These are phyloP conservation scores for Aquilaria sinensis DNA, from an alignment of 345 rosid genomes.

Conservation along the genomic window DNA sequence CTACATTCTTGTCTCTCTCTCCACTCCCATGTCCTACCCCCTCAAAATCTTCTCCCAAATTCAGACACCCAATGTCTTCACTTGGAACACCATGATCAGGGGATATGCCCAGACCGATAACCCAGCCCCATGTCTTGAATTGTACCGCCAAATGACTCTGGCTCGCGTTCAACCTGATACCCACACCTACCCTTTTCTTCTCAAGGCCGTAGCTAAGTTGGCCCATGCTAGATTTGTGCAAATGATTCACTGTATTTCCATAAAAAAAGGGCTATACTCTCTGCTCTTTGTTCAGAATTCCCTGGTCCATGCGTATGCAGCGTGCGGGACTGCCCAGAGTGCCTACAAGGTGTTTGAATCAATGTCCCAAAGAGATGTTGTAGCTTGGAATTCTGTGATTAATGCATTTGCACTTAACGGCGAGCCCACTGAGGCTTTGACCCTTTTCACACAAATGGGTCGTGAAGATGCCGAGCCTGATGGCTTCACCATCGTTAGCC, in stretches of 20 bases:
- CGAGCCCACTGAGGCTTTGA: slow-evolving; percentile 53
- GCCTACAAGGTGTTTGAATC: slow-evolving; percentile 61
- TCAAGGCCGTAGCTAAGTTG: slow-evolving; percentile 61
- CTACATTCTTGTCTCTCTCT: slow-evolving; percentile 44
- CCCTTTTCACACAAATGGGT: slow-evolving; percentile 47
- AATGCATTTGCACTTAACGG: slow-evolving; percentile 78
- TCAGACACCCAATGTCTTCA: slow-evolving; percentile 43
- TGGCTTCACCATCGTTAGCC: slow-evolving; percentile 70
- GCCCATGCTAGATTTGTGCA: slow-evolving; percentile 43
- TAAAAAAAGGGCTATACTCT: slow-evolving; percentile 58
- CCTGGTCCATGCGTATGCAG: slow-evolving; percentile 46
- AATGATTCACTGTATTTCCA: slow-evolving; percentile 39
- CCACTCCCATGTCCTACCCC: slow-evolving; percentile 59
- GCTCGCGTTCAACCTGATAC: slow-evolving; percentile 55
- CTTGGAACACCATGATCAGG: slow-evolving; percentile 78
- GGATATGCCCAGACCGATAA: slow-evolving; percentile 64
- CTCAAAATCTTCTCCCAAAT: slow-evolving; percentile 40
- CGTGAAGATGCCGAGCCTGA: slow-evolving; percentile 55
- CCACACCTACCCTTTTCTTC: slow-evolving; percentile 80
- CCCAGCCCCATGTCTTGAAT: slow-evolving; percentile 44
- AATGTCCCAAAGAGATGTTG: slow-evolving; percentile 59
- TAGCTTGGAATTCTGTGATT: slow-evolving; percentile 92
- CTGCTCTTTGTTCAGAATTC: slow-evolving; percentile 64
- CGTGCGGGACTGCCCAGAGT: slow-evolving; percentile 39
- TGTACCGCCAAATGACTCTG: slow-evolving; percentile 41